Evolutionary conservation across 208 protist species (phyloP), one percentile per base, ranked within the genome.

Genomic region (Porcisia hertigi): DNA sequence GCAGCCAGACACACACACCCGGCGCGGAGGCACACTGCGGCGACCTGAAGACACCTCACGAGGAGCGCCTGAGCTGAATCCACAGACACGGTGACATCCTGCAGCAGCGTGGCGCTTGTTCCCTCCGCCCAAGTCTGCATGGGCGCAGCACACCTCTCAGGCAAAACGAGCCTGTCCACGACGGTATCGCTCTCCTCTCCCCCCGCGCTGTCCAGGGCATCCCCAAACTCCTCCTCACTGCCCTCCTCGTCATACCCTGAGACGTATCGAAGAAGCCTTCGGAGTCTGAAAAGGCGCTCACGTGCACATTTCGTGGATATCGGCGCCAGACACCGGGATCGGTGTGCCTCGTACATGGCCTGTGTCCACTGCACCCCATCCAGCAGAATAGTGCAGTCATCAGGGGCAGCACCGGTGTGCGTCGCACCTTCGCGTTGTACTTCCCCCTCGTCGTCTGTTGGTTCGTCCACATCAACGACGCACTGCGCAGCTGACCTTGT

Each of bases 381-480:
- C 30, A 49, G 47, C 25, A 14, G 16, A 30, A 57, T 8, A 30
- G 30, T 11, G 47, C 49, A 18, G 41, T 36, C 66, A 16, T 11
- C 23, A 43, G 64, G 11, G 64, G 0, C 18, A 5, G 14, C 16
- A 23, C 20, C 59, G 36, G 34, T 9, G 4, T 39, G 30, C 1
- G 36, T 18, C 1, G 59, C 36, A 36, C 59, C 23, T 25, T 70
- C 58, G 6, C 55, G 36, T 4, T 41, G 8, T 4, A 1, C n/a
- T 54, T 77, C 52, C n/a, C 70, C 75, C 43, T 70, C 67, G 12
- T 82, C 69, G 25, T 71, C 75, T 45, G 65, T 70, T 20, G 52
- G 34, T 3, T 49, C 63, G 30, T 71, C 55, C 18, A 70, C 52
- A 45, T 36, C 54, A 3, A 75, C 67, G 34, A 66, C 30, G 41